Conservation (phyloP, 108 stramenopile genomes). For the Pseudonitzschia multiseries region DNA sequence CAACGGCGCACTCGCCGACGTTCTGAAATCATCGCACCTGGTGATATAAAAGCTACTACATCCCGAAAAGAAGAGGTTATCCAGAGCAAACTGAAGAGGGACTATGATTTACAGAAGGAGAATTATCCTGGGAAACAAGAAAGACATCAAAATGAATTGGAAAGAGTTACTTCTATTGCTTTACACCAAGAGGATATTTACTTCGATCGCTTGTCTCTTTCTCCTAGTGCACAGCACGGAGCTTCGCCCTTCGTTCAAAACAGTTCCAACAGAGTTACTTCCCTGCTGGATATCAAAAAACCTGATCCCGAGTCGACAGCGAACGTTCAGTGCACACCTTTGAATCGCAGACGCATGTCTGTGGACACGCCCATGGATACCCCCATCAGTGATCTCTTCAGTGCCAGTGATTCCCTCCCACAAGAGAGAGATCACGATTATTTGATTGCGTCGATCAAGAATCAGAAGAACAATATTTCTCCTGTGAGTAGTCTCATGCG, state of each 20-base stretch:
- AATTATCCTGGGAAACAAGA: background rate
- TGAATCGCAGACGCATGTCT: constrained; percentile 7
- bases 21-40: constrained; percentile 7
- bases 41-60: background rate
- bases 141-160: background rate
- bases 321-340: background rate
- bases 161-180: constrained; percentile 14
- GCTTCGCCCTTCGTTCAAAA: constrained; percentile 29
- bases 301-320: background rate
- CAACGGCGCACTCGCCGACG: constrained; percentile 1
- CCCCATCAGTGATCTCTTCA: constrained; percentile 27
- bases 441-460: background rate
- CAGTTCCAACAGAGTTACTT: constrained; percentile 7
- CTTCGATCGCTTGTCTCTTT: constrained; percentile 23
- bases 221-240: constrained; percentile 9
- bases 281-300: constrained; percentile 5
- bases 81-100: background rate
- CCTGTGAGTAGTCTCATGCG: constrained; percentile 18
- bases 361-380: constrained; percentile 5
- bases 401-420: constrained; percentile 12
- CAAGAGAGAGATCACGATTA: background rate
- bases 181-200: constrained; percentile 41
- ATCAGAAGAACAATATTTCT: background rate
- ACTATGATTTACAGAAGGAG: background rate
- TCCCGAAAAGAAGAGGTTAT: background rate